These are phyloP conservation scores for Myriosclerotinia scirpicola DNA, from an alignment of 2,329 filamentous ascomycete genomes.

Conservation along the genomic window DNA sequence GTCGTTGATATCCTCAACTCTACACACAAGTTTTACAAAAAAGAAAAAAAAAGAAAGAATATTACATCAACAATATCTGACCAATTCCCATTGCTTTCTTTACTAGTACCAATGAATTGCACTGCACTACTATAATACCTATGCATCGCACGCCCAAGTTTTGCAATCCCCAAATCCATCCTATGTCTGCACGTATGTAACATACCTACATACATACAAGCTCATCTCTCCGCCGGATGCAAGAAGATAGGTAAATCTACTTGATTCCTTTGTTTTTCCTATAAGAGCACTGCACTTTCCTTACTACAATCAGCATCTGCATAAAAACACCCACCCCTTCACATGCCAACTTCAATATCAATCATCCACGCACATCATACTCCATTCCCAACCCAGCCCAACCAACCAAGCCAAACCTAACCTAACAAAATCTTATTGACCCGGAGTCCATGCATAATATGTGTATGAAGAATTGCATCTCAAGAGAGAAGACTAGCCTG, in stretches of 20 bases:
- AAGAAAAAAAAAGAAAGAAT: no score
- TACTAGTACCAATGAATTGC: not conserved
- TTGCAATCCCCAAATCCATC: not conserved
- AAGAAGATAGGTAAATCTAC: not conserved
- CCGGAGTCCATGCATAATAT: conserved; percentile 8
- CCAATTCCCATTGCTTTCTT: not conserved
- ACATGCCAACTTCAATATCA: not conserved
- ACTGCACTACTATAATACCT: not conserved
- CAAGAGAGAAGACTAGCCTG: conserved; percentile 37
- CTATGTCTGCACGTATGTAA: not conserved
- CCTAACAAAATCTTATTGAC: conserved; percentile 1
- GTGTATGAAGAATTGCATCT: conserved; percentile 18
- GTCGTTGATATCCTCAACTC: no score
- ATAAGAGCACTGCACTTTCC: conserved; percentile 8
- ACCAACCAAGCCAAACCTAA: conserved; percentile 9
- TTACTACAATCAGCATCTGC: not conserved
- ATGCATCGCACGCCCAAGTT: conserved; percentile 1
- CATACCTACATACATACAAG: not conserved
- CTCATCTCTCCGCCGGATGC: not conserved
- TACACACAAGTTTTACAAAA: no score
- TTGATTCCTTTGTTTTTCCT: conserved; percentile 6
- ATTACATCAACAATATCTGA: not conserved
- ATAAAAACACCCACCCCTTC: not conserved
- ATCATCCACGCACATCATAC: conserved; percentile 8
- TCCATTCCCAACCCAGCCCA: conserved; percentile 10